Base-by-base conservation (phyloP, 2,329 filamentous ascomycete genomes). In the Teratosphaeria viscida region DNA sequence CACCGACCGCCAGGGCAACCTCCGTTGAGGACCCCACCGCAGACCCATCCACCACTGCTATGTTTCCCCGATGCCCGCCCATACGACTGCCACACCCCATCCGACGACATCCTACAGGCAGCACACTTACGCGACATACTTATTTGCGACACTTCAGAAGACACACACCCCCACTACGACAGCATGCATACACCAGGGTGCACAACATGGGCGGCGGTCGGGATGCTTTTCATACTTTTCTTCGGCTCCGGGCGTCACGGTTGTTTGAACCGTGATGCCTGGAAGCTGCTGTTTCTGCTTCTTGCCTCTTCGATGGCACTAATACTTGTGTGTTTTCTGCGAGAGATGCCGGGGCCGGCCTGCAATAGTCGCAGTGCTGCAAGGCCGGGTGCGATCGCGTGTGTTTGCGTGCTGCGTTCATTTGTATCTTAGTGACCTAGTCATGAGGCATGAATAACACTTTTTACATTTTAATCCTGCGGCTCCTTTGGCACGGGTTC, bases 1-100 rank as follows among this genome's bases (percentile, higher is more conserved):
- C 19, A 26, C 55, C 32, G 57, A 60, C 32, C 57, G 60, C 34
- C 56, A 60, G 60, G 52, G n/a, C 23, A 52, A 59, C 52, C 60
- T 61, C 6, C 60, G 60, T 37, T 61, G 56, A 35, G 52, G 1
- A 43, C 26, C 37, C 14, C 32, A n/a, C 6, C 16, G n/a, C 16
- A 49, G 5, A 19, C 19, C 5, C 5, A 19, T n/a, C n/a, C n/a
- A 49, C 7, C n/a, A 49, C 43, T 10, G 16, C 43, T 32, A 26
- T 6, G 23, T 49, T 11, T 49, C 8, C 23, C 23, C 23, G 23
- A 23, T 23, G 23, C 23, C 23, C 23, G 23, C 23, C 23, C 43
- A 49, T 49, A n/a, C 16, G 16, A 49, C 16, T 49, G 12, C 37
- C 11, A 43, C 12, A 10, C 12, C 37, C 37, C 12, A 43, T 43